Evolutionary conservation across 208 protist genomes (phyloP), one percentile per base, ranked within the genome.

Genomic region (Leishmania tarentolae): DNA sequence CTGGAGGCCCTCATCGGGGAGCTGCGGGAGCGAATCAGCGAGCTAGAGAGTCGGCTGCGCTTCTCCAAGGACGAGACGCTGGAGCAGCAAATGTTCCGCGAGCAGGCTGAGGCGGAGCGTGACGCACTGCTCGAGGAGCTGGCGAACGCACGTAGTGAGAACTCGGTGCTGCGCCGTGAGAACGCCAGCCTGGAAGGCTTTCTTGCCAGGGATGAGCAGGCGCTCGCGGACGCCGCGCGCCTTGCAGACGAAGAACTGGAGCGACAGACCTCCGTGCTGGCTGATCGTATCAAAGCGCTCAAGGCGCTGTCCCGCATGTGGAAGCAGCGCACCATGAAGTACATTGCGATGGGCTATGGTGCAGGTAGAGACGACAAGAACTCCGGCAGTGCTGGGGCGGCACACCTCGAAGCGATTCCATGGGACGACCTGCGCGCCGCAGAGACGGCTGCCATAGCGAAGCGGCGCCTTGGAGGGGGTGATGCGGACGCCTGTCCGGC

Each of bases 251-350:
- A 88, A 66, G 91, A 95, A 80, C 31, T 92, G 42, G 81, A 88
- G 47, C 79, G 84, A 53, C 86, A 83, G 53, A 72, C 89, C 24
- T 73, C 75, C 19, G 65, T 83, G 35, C 83, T 95, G 76, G 59
- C 70, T 11, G 83, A 90, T 31, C 83, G 91, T 53, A 74, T 84
- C 53, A 87, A 50, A 53, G 89, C 86, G 2, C 80, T 88, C 4
- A 80, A 81, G 65, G 76, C 78, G 17, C 84, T 94, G 21, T 86
- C 89, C 13, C 87, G 84, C 11, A 81, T 94, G 82, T 94, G 91
- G 91, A 94, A 94, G 82, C 89, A 90, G n/a, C 89, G 89, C 19
- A 86, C 89, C 42, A 94, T 94, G 91, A 80, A 87, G 79, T 85
- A 86, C 84, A 89, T 94, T 72, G 91, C 91, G 37, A 81, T 85